Percentiles rank a stretch among this genome's conserved stretches.
phyloP scores from a whole-genome alignment of 23 red algal genomes.

The Gracilaria domingensis region DNA sequence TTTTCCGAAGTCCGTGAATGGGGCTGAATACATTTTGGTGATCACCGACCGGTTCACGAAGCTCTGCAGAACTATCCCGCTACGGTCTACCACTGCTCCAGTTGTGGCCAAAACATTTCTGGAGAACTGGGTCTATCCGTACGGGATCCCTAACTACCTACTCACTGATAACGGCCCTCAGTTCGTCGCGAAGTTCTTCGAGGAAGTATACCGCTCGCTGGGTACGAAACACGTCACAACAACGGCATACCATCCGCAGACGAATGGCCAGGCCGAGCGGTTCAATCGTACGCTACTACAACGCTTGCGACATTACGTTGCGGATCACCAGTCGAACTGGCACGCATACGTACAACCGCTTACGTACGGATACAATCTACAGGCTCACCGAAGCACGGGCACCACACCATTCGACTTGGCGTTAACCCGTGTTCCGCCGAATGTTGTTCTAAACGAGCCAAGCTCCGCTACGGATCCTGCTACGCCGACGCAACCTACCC shows the following conservation, averaged over 20 bases:
- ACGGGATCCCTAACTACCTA: neutral
- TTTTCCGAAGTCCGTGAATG: slow-evolving; percentile 15
- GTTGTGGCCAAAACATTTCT: neutral
- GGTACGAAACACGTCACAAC: neutral
- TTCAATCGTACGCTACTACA: no score
- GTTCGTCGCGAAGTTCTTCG: neutral
- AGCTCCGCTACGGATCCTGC: neutral
- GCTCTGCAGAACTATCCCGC: slow-evolving; percentile 23
- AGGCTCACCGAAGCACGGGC: slow-evolving; percentile 6
- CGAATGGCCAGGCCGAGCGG: no score
- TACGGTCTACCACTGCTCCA: neutral
- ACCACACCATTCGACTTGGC: slow-evolving; percentile 24
- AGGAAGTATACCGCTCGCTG: neutral
- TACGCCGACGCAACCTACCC: neutral
- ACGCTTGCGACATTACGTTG: no score
- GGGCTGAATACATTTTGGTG: slow-evolving; percentile 21
- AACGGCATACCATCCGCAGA: no score
- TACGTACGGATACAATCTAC: slow-evolving; percentile 17
- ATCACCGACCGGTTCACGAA: slow-evolving; percentile 47
- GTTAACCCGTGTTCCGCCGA: slow-evolving; percentile 21
- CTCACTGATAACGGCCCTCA: neutral
- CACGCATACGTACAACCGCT: no score
- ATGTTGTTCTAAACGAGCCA: neutral
- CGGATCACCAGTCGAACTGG: no score
- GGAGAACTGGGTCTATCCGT: slow-evolving; percentile 4